Conservation (phyloP, 192 early-diverging fungal species). For the Entomortierella chlamydospora region DNA sequence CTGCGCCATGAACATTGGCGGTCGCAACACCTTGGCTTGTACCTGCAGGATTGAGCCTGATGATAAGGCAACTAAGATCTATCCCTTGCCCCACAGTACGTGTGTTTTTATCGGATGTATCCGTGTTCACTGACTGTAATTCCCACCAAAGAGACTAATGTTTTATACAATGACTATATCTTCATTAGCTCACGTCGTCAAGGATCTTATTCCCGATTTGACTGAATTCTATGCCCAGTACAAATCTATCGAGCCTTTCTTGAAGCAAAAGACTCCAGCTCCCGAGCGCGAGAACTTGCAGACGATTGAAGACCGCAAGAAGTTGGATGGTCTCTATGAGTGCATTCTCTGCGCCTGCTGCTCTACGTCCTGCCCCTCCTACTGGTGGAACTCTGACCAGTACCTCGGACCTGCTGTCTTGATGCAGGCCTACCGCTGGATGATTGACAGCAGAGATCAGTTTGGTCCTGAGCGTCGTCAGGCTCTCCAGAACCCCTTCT, state of each 20-base stretch:
- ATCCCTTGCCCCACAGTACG: slow-evolving; percentile 95
- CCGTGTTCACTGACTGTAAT: background rate
- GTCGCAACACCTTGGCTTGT: slow-evolving; percentile 95
- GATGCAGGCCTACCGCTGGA: slow-evolving; percentile 99
- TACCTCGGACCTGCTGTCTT: slow-evolving; percentile 97
- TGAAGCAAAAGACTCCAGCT: slow-evolving; percentile 87
- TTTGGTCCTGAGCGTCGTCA: slow-evolving; percentile 86
- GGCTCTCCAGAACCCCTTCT: slow-evolving; percentile 93
- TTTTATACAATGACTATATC: background rate
- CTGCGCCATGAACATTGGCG: slow-evolving; percentile 99
- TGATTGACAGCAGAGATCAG: slow-evolving; percentile 97
- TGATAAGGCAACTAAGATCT: slow-evolving; percentile 83
- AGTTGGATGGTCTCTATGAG: slow-evolving; percentile 96
- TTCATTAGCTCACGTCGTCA: slow-evolving; percentile 85
- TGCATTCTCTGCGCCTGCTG: slow-evolving; percentile 99
- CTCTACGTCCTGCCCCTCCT: slow-evolving; percentile 94
- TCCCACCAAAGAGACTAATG: background rate
- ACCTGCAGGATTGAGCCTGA: slow-evolving; percentile 86
- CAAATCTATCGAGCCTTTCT: slow-evolving; percentile 95
- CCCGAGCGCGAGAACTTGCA: slow-evolving; percentile 90
- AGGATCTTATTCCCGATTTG: slow-evolving; percentile 97
- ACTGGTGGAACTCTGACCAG: slow-evolving; percentile 97
- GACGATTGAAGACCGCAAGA: slow-evolving; percentile 93
- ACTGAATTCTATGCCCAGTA: slow-evolving; percentile 99
- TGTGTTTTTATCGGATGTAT: background rate